Evolutionary conservation across 345 rosid genomes (phyloP).

Genomic region (Raphanus sativus): DNA sequence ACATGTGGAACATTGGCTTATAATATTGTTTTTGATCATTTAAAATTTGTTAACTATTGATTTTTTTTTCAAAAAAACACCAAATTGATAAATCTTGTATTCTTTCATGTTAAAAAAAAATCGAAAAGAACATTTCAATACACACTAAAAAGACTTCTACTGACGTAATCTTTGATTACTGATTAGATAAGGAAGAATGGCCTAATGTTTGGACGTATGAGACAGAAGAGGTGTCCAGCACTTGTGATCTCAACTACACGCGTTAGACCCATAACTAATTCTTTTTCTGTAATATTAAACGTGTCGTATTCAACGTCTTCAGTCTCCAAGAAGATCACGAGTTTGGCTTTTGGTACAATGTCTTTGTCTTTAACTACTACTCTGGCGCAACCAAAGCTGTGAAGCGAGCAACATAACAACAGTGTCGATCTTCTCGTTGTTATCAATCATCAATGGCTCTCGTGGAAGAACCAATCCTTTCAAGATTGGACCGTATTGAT

Average conservation of each 20-base stretch:
- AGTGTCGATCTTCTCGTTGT: neutral
- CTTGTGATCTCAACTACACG: neutral
- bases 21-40: no score
- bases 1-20: no score
- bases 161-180: neutral
- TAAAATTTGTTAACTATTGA: no score
- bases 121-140: no score
- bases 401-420: neutral
- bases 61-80: no score
- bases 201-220: neutral
- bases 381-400: no score
- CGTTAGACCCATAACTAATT: neutral
- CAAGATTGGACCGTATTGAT: neutral
- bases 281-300: neutral
- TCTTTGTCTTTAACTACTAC: no score
- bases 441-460: neutral
- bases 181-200: neutral
- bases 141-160: no score
- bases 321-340: neutral
- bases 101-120: no score
- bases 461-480: neutral
- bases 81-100: no score
- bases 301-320: neutral
- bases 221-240: neutral
- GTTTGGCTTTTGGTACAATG: neutral